phyloP scores from a whole-genome alignment of 306 rosid species.

The Gleditsia sinensis region DNA sequence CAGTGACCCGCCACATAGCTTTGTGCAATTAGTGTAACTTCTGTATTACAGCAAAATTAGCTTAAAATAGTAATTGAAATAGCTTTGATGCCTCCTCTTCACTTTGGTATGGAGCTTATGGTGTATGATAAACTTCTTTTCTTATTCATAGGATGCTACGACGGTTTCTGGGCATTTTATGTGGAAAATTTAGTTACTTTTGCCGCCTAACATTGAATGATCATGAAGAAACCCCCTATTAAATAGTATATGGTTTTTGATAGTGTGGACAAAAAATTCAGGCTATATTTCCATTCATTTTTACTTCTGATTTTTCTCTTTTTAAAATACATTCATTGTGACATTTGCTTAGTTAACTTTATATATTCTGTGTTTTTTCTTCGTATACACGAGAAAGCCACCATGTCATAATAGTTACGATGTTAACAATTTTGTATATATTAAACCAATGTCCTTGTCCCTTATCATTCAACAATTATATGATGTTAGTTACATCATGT shows the following conservation, averaged over 20 bases:
- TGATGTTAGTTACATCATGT: neutral
- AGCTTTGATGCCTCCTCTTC: neutral
- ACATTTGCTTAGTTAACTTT: neutral
- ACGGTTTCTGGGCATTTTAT: conserved; percentile 4
- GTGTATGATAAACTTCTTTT: neutral
- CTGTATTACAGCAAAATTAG: neutral
- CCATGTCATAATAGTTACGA: neutral
- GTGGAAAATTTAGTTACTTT: neutral
- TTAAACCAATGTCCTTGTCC: neutral
- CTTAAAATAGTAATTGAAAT: neutral
- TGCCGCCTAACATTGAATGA: conserved; percentile 12
- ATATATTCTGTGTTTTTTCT: neutral
- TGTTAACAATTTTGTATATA: neutral
- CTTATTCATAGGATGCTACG: neutral
- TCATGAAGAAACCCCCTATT: neutral
- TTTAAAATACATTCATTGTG: neutral
- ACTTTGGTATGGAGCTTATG: conserved; percentile 11
- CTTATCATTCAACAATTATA: neutral
- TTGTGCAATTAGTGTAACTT: neutral
- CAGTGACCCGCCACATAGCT: conserved; percentile 14
- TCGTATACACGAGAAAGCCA: neutral
- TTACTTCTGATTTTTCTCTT: neutral
- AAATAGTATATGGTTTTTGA: neutral
- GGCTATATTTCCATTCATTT: neutral
- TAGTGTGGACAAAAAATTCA: neutral